A percentile compares a stretch with the other conserved stretches of the same genome.
These are phyloP conservation scores for Globisporangium sylvaticum DNA, from an alignment of 352 stramenopile genomes.

Conservation along the genomic window DNA sequence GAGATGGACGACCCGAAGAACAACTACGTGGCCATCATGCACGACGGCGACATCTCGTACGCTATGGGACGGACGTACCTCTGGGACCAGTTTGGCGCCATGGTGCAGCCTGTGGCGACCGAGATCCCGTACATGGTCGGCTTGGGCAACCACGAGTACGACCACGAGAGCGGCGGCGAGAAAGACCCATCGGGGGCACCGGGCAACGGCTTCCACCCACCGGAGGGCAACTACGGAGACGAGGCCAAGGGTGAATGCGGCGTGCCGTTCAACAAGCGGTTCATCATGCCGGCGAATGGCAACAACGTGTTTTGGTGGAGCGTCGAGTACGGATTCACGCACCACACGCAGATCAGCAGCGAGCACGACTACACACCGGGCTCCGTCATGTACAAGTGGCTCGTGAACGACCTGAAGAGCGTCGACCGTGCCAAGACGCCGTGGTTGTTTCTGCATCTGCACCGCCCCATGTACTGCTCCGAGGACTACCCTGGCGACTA, in stretches of 20 bases:
- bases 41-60: conserved; percentile 80
- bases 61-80: conserved; percentile 43
- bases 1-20: conserved; percentile 17
- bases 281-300: conserved; percentile 43
- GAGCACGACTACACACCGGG: conserved; percentile 87
- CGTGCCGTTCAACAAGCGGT: conserved; percentile 63
- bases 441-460: conserved; percentile 90
- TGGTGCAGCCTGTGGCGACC: conserved; percentile 45
- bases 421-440: conserved; percentile 86
- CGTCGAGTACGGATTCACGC: conserved; percentile 84
- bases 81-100: conserved; percentile 68
- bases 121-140: conserved; percentile 60
- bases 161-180: conserved; percentile 45
- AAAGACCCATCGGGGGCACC: conserved; percentile 24
- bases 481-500: conserved; percentile 56
- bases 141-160: conserved; percentile 48
- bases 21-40: conserved; percentile 55
- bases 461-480: conserved; percentile 90
- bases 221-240: conserved; percentile 55
- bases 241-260: conserved; percentile 62
- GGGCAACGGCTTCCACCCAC: not conserved
- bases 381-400: conserved; percentile 85
- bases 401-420: conserved; percentile 74
- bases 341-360: conserved; percentile 89
- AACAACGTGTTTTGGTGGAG: conserved; percentile 86